phyloP scores from a whole-genome alignment of 306 rosid genomes.

The Mucuna pruriens region DNA sequence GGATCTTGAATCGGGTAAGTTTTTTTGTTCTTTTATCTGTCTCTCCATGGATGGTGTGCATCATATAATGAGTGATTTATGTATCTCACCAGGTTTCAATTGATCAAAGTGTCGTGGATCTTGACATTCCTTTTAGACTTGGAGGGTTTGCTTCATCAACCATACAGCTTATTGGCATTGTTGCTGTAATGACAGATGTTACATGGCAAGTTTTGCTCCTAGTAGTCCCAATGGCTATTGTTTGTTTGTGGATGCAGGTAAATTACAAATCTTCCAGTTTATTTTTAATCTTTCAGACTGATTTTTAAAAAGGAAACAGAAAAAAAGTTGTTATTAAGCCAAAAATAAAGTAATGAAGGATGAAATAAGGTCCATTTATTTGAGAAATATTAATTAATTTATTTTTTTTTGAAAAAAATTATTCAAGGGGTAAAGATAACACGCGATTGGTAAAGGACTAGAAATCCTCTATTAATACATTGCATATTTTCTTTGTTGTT shows the following conservation, averaged over 20 bases:
- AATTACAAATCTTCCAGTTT: conserved; percentile 3
- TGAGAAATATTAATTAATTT: background rate
- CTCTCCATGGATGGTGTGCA: conserved; percentile 24
- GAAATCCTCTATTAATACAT: background rate
- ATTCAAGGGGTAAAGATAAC: conserved; percentile 9
- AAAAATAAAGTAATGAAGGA: background rate
- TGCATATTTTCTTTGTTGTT: conserved; percentile 12
- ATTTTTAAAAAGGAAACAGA: background rate
- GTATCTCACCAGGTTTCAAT: conserved; percentile 70
- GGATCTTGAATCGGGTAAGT: conserved; percentile 94
- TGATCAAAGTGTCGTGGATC: conserved; percentile 99
- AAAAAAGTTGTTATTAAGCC: background rate
- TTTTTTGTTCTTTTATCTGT: conserved; percentile 16
- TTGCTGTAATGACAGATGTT: conserved; percentile 86
- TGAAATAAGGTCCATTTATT: conserved; percentile 18
- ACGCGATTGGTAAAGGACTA: conserved; percentile 15
- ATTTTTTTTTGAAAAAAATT: background rate
- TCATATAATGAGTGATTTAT: conserved; percentile 39
- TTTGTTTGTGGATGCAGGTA: conserved; percentile 97
- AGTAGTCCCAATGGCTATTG: conserved; percentile 83
- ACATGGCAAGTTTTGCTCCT: conserved; percentile 97
- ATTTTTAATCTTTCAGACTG: background rate
- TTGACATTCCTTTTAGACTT: conserved; percentile 96
- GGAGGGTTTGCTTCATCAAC: conserved; percentile 96
- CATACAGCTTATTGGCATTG: conserved; percentile 91